A percentile compares a stretch with the other conserved stretches of the same genome.
Conservation (phyloP, 1,284 basidiomycete genomes). For the Neolentinus lepideus region DNA sequence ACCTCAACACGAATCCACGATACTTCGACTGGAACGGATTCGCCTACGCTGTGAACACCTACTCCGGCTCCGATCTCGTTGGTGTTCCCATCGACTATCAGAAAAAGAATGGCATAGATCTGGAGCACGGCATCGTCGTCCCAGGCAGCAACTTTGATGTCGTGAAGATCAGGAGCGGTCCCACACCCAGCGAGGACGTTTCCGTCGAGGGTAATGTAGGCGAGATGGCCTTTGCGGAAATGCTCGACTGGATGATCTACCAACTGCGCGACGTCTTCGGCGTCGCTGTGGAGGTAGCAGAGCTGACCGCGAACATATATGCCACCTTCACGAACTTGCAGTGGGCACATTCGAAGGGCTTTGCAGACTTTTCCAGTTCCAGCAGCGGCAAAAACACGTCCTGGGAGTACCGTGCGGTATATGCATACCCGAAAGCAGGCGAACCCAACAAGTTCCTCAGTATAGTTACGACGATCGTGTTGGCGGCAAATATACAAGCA, state of each 20-base stretch:
- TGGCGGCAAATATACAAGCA: not conserved
- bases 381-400: not conserved
- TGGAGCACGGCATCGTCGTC: too few species aligned
- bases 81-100: not conserved
- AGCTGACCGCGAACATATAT: not conserved
- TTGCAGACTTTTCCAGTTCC: not conserved
- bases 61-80: not conserved
- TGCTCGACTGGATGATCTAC: not conserved
- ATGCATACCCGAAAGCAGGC: not conserved
- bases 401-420: not conserved
- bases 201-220: not conserved
- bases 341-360: not conserved
- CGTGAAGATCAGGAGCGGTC: not conserved
- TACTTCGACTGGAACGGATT: not conserved
- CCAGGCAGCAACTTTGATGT: too few species aligned
- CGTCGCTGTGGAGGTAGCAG: not conserved
- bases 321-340: not conserved
- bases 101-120: not conserved
- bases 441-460: not conserved
- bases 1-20: not conserved
- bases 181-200: not conserved
- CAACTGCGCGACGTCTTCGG: not conserved
- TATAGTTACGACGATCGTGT: not conserved
- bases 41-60: not conserved
- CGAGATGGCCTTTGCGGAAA: not conserved